Conservation (phyloP, 202 grass and related monocot species). For the Bolboschoenoplectus hybrid region DNA sequence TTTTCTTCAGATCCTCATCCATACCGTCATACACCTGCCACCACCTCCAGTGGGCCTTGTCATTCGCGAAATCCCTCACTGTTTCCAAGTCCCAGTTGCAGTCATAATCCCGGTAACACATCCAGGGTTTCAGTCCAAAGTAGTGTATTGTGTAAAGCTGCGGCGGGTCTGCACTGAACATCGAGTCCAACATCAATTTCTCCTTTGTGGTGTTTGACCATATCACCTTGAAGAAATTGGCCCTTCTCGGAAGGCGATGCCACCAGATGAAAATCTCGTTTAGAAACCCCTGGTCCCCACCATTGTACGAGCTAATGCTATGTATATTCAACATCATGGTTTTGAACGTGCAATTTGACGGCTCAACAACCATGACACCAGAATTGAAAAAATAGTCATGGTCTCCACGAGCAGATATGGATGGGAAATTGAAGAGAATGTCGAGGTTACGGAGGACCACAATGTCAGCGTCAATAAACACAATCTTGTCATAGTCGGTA, state of each 20-base stretch:
- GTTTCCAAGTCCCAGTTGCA: conserved; percentile 75
- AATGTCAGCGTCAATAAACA: conserved; percentile 93
- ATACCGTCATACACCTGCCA: conserved; percentile 77
- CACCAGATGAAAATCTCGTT: conserved; percentile 98
- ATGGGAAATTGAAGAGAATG: conserved; percentile 79
- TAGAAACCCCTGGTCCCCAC: conserved; percentile 89
- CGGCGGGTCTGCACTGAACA: conserved; percentile 64
- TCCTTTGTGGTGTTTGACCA: conserved; percentile 62
- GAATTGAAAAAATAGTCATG: conserved; percentile 82
- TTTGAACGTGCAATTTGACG: conserved; percentile 85
- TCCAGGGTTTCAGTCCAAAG: conserved; percentile 91
- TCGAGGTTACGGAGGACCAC: conserved; percentile 82
- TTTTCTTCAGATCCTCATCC: conserved; percentile 46
- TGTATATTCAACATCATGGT: conserved; percentile 70
- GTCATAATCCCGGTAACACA: conserved; percentile 84
- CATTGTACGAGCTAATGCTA: conserved; percentile 82
- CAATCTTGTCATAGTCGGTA: conserved; percentile 82
- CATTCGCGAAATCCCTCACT: conserved; percentile 62
- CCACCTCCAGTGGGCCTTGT: conserved; percentile 68
- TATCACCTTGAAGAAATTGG: conserved; percentile 89
- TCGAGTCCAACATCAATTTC: conserved; percentile 57
- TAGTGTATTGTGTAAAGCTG: conserved; percentile 77
- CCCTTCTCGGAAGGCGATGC: conserved; percentile 76
- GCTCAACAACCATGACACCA: conserved; percentile 89
- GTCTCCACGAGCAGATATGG: conserved; percentile 74